A percentile compares a stretch with the other conserved stretches of the same genome.
Conservation (phyloP, 2,329 filamentous ascomycete species). For the Colletotrichum shisoi region DNA sequence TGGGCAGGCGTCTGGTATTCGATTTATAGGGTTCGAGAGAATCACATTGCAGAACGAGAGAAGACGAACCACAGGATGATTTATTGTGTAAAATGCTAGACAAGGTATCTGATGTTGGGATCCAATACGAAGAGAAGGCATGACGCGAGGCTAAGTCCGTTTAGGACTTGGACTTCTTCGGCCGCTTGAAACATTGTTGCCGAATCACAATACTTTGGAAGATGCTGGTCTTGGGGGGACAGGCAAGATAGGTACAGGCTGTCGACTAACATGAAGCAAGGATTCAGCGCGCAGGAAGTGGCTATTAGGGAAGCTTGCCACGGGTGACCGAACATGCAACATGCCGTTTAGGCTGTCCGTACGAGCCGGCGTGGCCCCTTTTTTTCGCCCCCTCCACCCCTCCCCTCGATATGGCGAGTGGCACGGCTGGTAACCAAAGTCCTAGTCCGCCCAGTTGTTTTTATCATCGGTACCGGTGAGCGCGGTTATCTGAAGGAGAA, state of each 20-base stretch:
- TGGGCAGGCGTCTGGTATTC: conserved; percentile 18
- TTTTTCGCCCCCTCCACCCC: no score
- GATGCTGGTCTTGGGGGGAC: no score
- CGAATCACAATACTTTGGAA: neutral
- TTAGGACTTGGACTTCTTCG: no score
- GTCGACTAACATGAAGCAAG: neutral
- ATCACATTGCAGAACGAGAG: neutral
- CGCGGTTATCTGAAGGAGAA: neutral
- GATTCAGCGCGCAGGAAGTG: neutral
- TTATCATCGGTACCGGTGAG: neutral
- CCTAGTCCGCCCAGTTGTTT: no score
- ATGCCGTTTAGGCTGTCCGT: neutral
- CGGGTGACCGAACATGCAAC: neutral
- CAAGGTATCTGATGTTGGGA: neutral
- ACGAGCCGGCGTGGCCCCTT: neutral
- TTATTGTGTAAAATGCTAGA: conserved; percentile 6
- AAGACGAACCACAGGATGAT: neutral
- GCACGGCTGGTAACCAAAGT: no score
- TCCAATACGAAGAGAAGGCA: neutral
- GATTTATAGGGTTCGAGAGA: conserved; percentile 5
- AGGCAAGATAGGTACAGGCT: neutral
- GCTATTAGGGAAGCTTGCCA: neutral
- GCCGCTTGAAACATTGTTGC: neutral
- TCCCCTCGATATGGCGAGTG: neutral
- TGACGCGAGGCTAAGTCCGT: neutral